Base-by-base conservation (phyloP, 257 asterid species). In the Verbena officinalis region DNA sequence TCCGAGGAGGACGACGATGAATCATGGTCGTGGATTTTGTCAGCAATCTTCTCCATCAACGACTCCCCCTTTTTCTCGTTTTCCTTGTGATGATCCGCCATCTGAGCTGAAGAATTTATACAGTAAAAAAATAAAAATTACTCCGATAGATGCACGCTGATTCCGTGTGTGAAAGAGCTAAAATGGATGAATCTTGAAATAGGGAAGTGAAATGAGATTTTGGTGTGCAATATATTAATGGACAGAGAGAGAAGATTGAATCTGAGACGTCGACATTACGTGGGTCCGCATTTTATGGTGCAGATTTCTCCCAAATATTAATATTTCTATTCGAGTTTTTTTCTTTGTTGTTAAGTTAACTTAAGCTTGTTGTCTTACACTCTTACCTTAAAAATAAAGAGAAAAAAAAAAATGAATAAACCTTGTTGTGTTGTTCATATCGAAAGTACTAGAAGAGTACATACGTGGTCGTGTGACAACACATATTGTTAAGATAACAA, bases 31-130 rank as follows among this genome's bases (percentile, higher is more conserved):
- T 76, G 85, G 73, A 89, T 64, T 65, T 85, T 84, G 24, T 83
- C 92, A 23, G 66, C 11, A 1, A 86, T 55, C 53, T 89, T 81
- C 23, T 91, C 96, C 49, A 64, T 52, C 64, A 86, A 42, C 3
- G 91, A 61, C 30, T 86, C 95, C 10, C 43, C 86, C 71, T 78
- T 70, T 51, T 65, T 74, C 58, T 86, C 89, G 67, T 84, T 86
- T 34, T 82, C 86, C 76, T 54, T 77, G 55, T 78, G 86, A 13
- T 81, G 87, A 73, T 89, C 96, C 65, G 84, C 82, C 96, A 89
- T 89, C 20, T 8, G 59, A 65, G 43, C 8, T 14, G 13, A 63
- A 42, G 9, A 63, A 56, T 24, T n/a, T 58, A 3, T 10, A 38
- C n/a, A 51, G n/a, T 51, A 44, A 16, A 21, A 14, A 10, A 7